Percentiles rank a stretch among this genome's conserved stretches.
These are phyloP conservation scores for Emergomyces orientalis DNA, from an alignment of 2,329 filamentous ascomycete genomes.

Conservation along the genomic window DNA sequence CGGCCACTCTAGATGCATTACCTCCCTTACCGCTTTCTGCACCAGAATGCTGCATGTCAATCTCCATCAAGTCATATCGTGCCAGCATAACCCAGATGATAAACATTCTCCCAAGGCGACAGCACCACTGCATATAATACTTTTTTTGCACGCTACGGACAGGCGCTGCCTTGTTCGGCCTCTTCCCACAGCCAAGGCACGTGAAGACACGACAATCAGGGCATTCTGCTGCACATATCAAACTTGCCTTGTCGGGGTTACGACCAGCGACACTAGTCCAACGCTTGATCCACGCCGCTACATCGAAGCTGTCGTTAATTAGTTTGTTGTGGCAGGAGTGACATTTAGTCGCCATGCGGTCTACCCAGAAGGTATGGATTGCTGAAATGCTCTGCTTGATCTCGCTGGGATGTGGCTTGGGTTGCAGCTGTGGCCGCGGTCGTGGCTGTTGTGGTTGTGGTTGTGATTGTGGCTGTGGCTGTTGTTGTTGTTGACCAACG, in stretches of 20 bases:
- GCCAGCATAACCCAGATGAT: slow-evolving; percentile 32
- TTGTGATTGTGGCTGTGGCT: not conserved
- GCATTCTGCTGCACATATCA: slow-evolving; percentile 12
- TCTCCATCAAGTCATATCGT: slow-evolving; percentile 27
- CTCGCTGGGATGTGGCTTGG: not conserved
- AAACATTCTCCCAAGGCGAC: slow-evolving; percentile 24
- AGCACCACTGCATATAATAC: slow-evolving; percentile 26
- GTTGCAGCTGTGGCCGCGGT: not conserved
- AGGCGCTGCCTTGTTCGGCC: slow-evolving; percentile 3
- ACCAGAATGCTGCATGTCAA: slow-evolving; percentile 2
- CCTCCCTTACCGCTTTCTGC: slow-evolving; percentile 3
- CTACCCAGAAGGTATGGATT: slow-evolving; percentile 10
- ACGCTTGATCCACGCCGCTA: slow-evolving; percentile 7
- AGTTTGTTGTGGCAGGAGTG: slow-evolving; percentile 8
- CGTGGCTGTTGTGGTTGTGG: not conserved
- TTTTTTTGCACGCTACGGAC: slow-evolving; percentile 7
- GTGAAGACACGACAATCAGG: slow-evolving; percentile 9
- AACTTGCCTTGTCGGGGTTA: not conserved
- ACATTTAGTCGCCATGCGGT: slow-evolving; percentile 11
- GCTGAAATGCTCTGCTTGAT: slow-evolving; percentile 11
- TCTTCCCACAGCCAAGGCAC: slow-evolving; percentile 14
- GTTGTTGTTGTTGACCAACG: not conserved
- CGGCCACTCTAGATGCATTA: not conserved
- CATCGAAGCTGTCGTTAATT: slow-evolving; percentile 10
- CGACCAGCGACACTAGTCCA: slow-evolving; percentile 9